These are phyloP conservation scores for Trichoderma semiorbis DNA, from an alignment of 2,329 filamentous ascomycete species.

Conservation along the genomic window DNA sequence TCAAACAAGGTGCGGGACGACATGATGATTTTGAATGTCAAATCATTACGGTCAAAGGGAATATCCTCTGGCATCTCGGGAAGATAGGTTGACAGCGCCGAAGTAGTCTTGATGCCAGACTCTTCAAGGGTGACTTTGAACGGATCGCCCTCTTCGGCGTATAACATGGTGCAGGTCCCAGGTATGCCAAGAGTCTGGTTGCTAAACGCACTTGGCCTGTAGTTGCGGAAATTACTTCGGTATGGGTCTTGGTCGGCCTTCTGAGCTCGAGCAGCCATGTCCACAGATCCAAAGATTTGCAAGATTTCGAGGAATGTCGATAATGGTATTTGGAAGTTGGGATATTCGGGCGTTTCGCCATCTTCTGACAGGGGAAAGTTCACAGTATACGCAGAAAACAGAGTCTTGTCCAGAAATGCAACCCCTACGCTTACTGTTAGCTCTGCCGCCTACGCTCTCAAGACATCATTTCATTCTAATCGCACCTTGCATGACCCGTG, in stretches of 20 bases:
- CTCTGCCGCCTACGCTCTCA: background rate
- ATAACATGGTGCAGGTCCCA: conserved; percentile 81
- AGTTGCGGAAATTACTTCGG: conserved; percentile 58
- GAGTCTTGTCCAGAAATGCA: conserved; percentile 79
- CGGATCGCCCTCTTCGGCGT: conserved; percentile 69
- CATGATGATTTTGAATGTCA: conserved; percentile 95
- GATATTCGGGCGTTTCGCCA: conserved; percentile 44
- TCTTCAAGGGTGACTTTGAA: conserved; percentile 86
- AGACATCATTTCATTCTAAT: background rate
- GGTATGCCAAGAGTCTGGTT: conserved; percentile 78
- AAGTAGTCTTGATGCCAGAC: conserved; percentile 80
- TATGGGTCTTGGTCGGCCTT: conserved; percentile 59
- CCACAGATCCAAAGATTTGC: conserved; percentile 90
- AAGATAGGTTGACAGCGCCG: conserved; percentile 84
- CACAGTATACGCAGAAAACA: conserved; percentile 84
- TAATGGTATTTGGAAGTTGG: conserved; percentile 83
- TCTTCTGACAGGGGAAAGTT: conserved; percentile 44
- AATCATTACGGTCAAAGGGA: conserved; percentile 75
- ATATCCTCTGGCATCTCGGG: conserved; percentile 74
- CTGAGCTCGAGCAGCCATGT: conserved; percentile 55
- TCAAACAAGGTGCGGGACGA: conserved; percentile 70
- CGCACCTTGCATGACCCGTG: conserved; percentile 85
- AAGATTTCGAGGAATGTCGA: conserved; percentile 86
- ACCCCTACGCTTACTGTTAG: conserved; percentile 31
- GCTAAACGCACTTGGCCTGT: conserved; percentile 72